Conservation (phyloP, 345 rosid genomes). For the Lumnitzera racemosa region DNA sequence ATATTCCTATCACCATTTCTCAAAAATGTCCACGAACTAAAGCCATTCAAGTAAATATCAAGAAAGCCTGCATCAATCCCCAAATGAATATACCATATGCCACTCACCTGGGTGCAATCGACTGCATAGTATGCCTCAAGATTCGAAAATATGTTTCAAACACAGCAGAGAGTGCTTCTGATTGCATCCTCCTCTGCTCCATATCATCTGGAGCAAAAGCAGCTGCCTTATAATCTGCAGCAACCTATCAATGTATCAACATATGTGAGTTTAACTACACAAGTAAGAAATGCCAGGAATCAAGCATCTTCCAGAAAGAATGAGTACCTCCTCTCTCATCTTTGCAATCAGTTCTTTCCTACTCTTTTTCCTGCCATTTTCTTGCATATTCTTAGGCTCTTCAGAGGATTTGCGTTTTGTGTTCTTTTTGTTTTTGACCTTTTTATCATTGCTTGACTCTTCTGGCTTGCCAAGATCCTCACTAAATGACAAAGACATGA, state of each 20-base stretch:
- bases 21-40: too few relatives aligned
- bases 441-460: conserved; percentile 26
- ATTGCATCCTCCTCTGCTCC: conserved; percentile 68
- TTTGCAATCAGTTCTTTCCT: conserved; percentile 58
- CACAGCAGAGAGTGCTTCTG: conserved; percentile 73
- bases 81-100: background rate
- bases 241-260: conserved; percentile 38
- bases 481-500: conserved; percentile 76
- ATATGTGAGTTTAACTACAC: background rate
- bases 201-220: conserved; percentile 46
- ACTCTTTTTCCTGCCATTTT: conserved; percentile 57
- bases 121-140: conserved; percentile 61
- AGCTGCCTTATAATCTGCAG: conserved; percentile 77
- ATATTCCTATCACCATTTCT: too few relatives aligned
- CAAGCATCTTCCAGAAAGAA: background rate
- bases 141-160: conserved; percentile 91
- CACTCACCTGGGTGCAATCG: conserved; percentile 41
- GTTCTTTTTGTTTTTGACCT: conserved; percentile 41
- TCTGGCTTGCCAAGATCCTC: conserved; percentile 60
- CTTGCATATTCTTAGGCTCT: conserved; percentile 45
- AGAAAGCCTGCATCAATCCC: background rate
- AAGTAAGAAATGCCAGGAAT: background rate
- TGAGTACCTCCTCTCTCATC: conserved; percentile 69
- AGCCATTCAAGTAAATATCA: background rate
- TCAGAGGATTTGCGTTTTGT: conserved; percentile 48